phyloP scores from a whole-genome alignment of 2,329 filamentous ascomycete species.

The Penicillium sp. region DNA sequence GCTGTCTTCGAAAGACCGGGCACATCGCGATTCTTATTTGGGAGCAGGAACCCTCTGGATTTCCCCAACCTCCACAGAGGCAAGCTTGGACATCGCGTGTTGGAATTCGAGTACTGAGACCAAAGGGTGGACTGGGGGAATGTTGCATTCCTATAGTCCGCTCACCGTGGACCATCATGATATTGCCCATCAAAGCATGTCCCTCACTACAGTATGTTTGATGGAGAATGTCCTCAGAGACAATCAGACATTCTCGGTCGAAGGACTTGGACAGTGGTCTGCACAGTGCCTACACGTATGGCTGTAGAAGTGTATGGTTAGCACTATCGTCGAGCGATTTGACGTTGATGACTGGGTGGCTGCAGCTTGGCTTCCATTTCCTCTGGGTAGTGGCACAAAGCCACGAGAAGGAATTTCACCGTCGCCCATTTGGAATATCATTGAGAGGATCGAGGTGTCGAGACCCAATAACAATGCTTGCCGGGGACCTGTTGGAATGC shows the following conservation, averaged over 20 bases:
- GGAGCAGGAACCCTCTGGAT: neutral
- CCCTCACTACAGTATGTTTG: constrained; percentile 2
- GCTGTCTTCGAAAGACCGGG: neutral
- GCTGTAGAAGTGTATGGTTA: neutral
- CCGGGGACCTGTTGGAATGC: constrained; percentile 17
- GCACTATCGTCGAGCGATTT: neutral
- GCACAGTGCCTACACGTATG: too few relatives aligned
- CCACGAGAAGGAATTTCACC: neutral
- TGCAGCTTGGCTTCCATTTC: neutral
- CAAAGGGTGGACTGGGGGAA: constrained; percentile 14
- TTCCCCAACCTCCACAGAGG: constrained; percentile 10
- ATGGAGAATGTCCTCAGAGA: constrained; percentile 12
- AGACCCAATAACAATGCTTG: constrained; percentile 3
- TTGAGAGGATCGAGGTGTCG: neutral
- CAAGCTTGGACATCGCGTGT: constrained; percentile 5
- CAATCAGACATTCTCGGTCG: neutral
- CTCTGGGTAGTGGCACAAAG: neutral
- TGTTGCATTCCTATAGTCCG: constrained; percentile 24
- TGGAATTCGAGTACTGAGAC: constrained; percentile 18
- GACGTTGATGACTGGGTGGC: neutral
- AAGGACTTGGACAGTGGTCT: too few relatives aligned
- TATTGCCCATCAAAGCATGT: constrained; percentile 6
- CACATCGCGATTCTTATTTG: constrained; percentile 23
- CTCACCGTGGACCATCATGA: constrained; percentile 7
- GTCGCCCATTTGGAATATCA: neutral